Evolutionary conservation across 495 filamentous ascomycete species (phyloP).

Genomic region (Hypoxylon lienhwacheense): DNA sequence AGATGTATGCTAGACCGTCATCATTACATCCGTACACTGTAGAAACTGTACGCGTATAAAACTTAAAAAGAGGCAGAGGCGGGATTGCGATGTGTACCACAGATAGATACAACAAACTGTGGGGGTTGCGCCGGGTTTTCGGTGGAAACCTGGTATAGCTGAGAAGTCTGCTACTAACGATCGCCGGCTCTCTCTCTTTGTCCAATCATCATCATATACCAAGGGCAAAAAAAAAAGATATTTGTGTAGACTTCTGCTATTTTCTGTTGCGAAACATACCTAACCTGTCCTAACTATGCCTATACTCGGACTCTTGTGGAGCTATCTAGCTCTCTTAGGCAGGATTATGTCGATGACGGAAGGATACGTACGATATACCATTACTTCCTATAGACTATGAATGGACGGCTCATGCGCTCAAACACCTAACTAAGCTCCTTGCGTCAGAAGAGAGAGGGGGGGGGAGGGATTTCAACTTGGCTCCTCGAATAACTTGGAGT

Average conservation of each 20-base stretch:
- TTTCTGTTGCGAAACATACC: conserved; percentile 22
- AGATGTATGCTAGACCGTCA: conserved; percentile 24
- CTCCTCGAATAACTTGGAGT: conserved; percentile 1
- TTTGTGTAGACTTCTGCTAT: conserved; percentile 17
- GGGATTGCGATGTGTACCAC: conserved; percentile 8
- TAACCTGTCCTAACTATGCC: no score
- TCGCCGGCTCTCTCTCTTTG: conserved; percentile 20
- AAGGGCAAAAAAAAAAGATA: conserved; percentile 3
- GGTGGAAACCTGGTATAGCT: conserved; percentile 11
- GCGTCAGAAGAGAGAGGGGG: no score
- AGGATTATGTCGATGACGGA: conserved; percentile 12
- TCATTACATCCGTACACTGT: neutral
- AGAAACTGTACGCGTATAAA: neutral
- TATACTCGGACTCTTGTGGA: no score
- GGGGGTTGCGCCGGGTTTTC: conserved; percentile 20
- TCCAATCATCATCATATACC: conserved; percentile 8
- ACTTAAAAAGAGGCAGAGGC: conserved; percentile 11
- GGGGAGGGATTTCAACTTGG: conserved; percentile 17
- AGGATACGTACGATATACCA: conserved; percentile 9
- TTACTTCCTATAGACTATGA: neutral
- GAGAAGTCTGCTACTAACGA: conserved; percentile 13
- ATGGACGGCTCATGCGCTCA: conserved; percentile 8
- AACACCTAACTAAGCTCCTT: conserved; percentile 12
- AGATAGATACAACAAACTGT: conserved; percentile 27
- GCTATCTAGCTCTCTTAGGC: neutral